Conservation (phyloP, 495 filamentous ascomycete genomes). For the Aspergillus homomorphus region DNA sequence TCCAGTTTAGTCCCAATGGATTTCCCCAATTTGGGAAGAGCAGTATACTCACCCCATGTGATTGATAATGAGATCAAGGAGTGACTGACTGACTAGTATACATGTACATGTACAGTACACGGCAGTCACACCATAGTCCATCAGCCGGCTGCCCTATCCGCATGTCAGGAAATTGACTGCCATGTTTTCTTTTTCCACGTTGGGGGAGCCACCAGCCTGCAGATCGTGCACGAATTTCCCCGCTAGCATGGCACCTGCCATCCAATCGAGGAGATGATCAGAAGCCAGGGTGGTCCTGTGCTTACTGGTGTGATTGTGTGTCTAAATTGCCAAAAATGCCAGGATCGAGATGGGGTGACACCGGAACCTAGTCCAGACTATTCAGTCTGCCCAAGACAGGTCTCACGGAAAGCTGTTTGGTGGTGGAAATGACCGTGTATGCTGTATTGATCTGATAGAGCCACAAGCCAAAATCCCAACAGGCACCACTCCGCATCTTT, state of each 20-base stretch:
- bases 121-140: background rate
- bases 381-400: too few relatives aligned
- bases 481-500: background rate
- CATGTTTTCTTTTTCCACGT: constrained; percentile 3
- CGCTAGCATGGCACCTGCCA: constrained; percentile 2
- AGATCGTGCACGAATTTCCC: constrained; percentile 13
- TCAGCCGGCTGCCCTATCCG: background rate
- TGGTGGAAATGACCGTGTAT: too few relatives aligned
- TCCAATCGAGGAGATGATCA: background rate
- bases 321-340: background rate
- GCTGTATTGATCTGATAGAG: background rate
- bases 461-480: background rate
- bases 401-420: too few relatives aligned
- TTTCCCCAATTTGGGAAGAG: background rate
- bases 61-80: background rate
- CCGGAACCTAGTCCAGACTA: too few relatives aligned
- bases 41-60: background rate
- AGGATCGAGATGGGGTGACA: too few relatives aligned
- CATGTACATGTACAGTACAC: too few relatives aligned
- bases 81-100: too few relatives aligned
- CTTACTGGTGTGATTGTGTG: background rate
- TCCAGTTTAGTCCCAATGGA: background rate
- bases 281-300: constrained; percentile 4
- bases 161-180: background rate
- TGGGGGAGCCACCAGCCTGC: constrained; percentile 2